phyloP scores from a whole-genome alignment of 768 basidiomycete genomes.

The Phylloporus arenicola region DNA sequence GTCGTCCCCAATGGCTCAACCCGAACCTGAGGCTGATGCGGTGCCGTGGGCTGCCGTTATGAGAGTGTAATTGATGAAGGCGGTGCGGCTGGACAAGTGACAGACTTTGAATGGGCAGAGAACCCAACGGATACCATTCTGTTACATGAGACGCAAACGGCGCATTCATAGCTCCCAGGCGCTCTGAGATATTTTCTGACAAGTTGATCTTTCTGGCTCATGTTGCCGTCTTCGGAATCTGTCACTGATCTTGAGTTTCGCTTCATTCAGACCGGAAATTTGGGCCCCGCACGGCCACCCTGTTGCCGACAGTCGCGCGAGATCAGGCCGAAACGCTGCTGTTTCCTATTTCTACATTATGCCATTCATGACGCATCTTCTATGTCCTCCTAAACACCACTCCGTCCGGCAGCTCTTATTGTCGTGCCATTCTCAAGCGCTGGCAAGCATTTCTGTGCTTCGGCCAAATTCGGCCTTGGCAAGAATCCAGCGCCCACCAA shows the following conservation, averaged over 20 bases:
- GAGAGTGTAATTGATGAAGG: background rate
- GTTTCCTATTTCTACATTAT: background rate
- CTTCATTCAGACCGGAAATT: background rate
- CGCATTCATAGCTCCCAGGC: background rate
- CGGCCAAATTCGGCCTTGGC: constrained; percentile 41
- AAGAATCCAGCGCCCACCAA: constrained; percentile 82
- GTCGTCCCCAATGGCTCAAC: background rate
- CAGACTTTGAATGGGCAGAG: constrained; percentile 1
- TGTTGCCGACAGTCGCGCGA: background rate
- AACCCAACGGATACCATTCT: background rate
- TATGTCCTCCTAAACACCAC: constrained; percentile 39
- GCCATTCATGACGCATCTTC: background rate
- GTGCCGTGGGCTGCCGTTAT: constrained; percentile 15
- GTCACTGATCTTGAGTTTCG: background rate
- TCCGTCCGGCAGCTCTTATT: constrained; percentile 66
- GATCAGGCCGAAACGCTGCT: background rate
- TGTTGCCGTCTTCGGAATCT: background rate
- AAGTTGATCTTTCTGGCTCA: background rate
- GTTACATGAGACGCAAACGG: constrained; percentile 5
- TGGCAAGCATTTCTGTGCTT: constrained; percentile 46
- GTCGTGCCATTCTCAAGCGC: constrained; percentile 33
- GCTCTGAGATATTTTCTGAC: background rate
- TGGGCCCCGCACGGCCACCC: background rate
- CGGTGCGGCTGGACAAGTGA: background rate
- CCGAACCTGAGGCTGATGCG: background rate